phyloP scores from a whole-genome alignment of 805 yeast species.

The Barnettozyma pratensis region DNA sequence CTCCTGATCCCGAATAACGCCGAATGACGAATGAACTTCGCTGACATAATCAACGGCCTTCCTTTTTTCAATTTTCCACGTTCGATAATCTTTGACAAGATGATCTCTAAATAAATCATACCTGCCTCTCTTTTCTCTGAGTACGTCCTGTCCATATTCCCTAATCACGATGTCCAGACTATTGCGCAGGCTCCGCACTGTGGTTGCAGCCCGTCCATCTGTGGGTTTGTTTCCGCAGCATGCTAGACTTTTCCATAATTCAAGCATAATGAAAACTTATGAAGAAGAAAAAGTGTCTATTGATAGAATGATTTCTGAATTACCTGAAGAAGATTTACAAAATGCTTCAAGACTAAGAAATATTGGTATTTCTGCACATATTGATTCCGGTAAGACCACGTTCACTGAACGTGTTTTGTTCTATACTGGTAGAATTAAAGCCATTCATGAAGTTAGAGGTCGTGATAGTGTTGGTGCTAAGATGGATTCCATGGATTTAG shows the following conservation, averaged over 20 bases:
- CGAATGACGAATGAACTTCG: too few species aligned
- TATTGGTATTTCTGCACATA: constrained; percentile 97
- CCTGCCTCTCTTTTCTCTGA: too few species aligned
- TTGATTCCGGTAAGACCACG: constrained; percentile 97
- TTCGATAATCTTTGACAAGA: too few species aligned
- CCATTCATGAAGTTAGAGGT: constrained; percentile 95
- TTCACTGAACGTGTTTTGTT: constrained; percentile 95
- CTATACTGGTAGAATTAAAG: constrained; percentile 95
- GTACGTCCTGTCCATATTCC: not conserved
- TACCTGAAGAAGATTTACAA: constrained; percentile 47
- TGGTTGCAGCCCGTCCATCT: not conserved
- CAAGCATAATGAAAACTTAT: constrained; percentile 36
- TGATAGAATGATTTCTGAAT: constrained; percentile 46
- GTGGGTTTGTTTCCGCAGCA: not conserved
- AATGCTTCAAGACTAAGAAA: constrained; percentile 69
- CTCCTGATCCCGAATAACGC: too few species aligned
- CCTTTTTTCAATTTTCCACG: too few species aligned
- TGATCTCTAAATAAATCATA: too few species aligned
- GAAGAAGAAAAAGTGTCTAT: constrained; percentile 71
- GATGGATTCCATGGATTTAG: constrained; percentile 99
- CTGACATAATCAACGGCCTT: too few species aligned
- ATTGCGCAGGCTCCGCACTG: constrained; percentile 8
- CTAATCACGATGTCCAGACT: constrained; percentile 14
- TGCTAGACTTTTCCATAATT: constrained; percentile 30
- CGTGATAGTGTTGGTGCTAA: constrained; percentile 97